Evolutionary conservation across 2,329 filamentous ascomycete genomes (phyloP).

Genomic region (Leptographium radiaticola): DNA sequence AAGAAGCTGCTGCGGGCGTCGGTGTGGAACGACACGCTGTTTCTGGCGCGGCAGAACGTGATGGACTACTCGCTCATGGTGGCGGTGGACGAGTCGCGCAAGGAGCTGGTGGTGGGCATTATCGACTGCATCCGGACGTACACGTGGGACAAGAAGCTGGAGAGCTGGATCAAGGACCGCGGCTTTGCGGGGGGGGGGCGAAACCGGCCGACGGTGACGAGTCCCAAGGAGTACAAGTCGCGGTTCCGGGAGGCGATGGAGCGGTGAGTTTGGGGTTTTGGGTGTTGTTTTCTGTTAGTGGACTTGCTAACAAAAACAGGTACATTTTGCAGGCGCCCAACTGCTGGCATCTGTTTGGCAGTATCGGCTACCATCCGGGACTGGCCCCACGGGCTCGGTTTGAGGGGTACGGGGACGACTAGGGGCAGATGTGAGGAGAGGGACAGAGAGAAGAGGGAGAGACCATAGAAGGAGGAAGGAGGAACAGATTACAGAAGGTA

Average conservation of each 20-base stretch:
- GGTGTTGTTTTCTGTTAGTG: not conserved
- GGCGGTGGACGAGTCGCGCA: constrained; percentile 78
- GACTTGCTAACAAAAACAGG: constrained; percentile 13
- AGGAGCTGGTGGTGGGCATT: constrained; percentile 91
- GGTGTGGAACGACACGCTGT: constrained; percentile 96
- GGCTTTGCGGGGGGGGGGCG: constrained; percentile 65
- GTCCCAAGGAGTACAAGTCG: constrained; percentile 93
- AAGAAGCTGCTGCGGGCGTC: constrained; percentile 85
- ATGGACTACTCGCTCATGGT: constrained; percentile 99
- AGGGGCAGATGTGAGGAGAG: too few species aligned
- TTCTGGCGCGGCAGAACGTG: constrained; percentile 86
- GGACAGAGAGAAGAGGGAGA: not conserved
- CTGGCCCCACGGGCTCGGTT: constrained; percentile 10
- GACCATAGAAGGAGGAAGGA: not conserved
- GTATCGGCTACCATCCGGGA: constrained; percentile 12
- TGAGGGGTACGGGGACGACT: constrained; percentile 2
- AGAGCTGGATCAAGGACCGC: constrained; percentile 98
- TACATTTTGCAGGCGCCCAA: constrained; percentile 66
- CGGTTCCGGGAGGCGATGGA: constrained; percentile 88
- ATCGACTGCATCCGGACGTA: constrained; percentile 98
- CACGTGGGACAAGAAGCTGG: constrained; percentile 99
- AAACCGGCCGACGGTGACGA: constrained; percentile 87
- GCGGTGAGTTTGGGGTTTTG: not conserved
- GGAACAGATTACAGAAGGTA: not conserved
- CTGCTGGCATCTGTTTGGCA: constrained; percentile 58